Evolutionary conservation across 2,329 filamentous ascomycete species (phyloP).

Genomic region (Colletotrichum salicis): DNA sequence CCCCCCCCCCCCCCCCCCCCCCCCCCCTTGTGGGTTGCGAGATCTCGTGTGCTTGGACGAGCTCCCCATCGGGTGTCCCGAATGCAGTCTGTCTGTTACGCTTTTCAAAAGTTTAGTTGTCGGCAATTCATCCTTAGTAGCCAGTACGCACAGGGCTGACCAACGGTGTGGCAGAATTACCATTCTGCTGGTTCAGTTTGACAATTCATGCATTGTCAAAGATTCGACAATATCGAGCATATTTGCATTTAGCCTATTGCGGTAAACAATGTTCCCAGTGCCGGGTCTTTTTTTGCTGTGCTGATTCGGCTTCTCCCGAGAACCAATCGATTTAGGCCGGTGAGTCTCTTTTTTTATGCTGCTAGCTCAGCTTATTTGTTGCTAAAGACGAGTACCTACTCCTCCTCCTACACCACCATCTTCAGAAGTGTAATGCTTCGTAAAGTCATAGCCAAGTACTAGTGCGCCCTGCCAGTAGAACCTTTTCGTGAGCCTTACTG

Average conservation of each 20-base stretch:
- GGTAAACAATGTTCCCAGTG: not conserved
- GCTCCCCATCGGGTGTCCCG: not conserved
- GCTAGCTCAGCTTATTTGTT: not conserved
- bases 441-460: slow-evolving; percentile 52
- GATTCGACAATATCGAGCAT: not conserved
- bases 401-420: not conserved
- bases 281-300: not conserved
- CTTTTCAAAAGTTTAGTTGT: slow-evolving; percentile 8
- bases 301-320: not conserved
- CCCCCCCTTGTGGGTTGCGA: not conserved
- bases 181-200: not conserved
- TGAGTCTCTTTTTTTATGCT: not conserved
- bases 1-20: too few relatives aligned
- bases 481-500: not conserved
- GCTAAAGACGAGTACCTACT: not conserved
- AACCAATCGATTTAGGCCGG: not conserved
- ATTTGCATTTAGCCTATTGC: not conserved
- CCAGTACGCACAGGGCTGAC: not conserved
- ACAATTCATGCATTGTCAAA: slow-evolving; percentile 13
- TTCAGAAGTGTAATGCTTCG: slow-evolving; percentile 51
- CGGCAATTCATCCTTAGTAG: slow-evolving; percentile 1
- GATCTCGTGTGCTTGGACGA: slow-evolving; percentile 11
- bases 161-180: not conserved
- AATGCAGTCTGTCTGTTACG: slow-evolving; percentile 7
- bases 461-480: slow-evolving; percentile 2